These are phyloP conservation scores for Nicotiana undulata DNA, from an alignment of 257 asterid genomes.

Conservation along the genomic window DNA sequence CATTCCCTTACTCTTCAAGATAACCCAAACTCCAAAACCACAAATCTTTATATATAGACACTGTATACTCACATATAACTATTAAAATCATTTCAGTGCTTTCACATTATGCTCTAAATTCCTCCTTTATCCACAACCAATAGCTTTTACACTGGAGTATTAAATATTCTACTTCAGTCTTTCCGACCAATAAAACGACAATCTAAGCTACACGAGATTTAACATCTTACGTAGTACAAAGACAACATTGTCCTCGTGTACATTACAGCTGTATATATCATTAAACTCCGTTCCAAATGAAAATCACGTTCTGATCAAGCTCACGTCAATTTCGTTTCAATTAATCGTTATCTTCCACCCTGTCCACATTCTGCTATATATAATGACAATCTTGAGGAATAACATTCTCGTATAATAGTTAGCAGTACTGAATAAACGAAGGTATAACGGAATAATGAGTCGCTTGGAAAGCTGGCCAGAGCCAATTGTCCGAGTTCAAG, in stretches of 20 bases:
- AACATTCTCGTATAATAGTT: background rate
- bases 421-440: background rate
- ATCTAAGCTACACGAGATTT: background rate
- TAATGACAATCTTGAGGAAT: too few relatives aligned
- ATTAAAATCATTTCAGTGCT: background rate
- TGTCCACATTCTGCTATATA: background rate
- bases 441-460: slow-evolving; percentile 19
- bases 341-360: background rate
- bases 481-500: slow-evolving; percentile 71
- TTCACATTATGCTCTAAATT: background rate
- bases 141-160: background rate
- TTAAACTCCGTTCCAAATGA: background rate
- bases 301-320: background rate
- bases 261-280: background rate
- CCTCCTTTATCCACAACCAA: background rate
- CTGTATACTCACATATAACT: background rate
- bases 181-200: background rate
- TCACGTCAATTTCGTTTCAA: background rate
- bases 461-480: slow-evolving; percentile 68
- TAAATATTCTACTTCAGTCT: background rate
- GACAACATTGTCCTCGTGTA: background rate
- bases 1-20: background rate
- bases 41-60: background rate
- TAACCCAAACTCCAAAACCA: background rate
- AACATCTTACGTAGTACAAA: background rate